A percentile compares a stretch with the other conserved stretches of the same genome.
Evolutionary conservation across 495 filamentous ascomycete genomes (phyloP).

Genomic region (Cudoniella acicularis): DNA sequence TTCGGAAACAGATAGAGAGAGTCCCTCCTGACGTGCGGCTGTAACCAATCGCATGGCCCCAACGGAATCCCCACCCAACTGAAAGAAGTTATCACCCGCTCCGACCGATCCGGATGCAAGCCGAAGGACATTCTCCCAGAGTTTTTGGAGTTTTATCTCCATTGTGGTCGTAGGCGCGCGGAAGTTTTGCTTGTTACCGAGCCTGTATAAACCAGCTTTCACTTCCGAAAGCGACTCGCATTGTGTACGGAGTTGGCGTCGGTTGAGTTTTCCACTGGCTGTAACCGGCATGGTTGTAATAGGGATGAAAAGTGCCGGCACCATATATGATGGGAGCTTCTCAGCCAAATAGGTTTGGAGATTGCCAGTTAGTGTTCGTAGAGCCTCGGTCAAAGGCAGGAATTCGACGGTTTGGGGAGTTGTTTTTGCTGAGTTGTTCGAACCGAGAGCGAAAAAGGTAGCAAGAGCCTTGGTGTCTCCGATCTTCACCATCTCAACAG

Average conservation of each 20-base stretch:
- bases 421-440: too few species aligned
- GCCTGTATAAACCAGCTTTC: not conserved
- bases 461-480: too few species aligned
- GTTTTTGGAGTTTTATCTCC: not conserved
- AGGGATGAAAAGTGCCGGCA: conserved; percentile 17
- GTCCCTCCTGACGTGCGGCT: conserved; percentile 45
- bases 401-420: too few species aligned
- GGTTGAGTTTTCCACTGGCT: not conserved
- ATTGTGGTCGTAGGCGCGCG: not conserved
- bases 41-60: conserved; percentile 65
- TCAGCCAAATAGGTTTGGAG: conserved; percentile 13
- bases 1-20: conserved; percentile 53
- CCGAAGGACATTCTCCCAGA: conserved; percentile 1
- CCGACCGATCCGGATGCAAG: conserved; percentile 30
- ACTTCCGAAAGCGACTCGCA: not conserved
- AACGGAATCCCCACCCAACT: conserved; percentile 65
- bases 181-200: not conserved
- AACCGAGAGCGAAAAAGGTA: too few species aligned
- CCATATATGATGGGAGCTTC: conserved; percentile 20
- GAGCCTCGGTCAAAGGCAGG: too few species aligned
- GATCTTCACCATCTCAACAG: too few species aligned
- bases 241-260: not conserved
- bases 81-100: conserved; percentile 56
- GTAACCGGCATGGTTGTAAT: not conserved
- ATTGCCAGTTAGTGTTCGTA: not conserved